Base-by-base conservation (phyloP, 2,329 filamentous ascomycete species). In the Aspergillus sp. region DNA sequence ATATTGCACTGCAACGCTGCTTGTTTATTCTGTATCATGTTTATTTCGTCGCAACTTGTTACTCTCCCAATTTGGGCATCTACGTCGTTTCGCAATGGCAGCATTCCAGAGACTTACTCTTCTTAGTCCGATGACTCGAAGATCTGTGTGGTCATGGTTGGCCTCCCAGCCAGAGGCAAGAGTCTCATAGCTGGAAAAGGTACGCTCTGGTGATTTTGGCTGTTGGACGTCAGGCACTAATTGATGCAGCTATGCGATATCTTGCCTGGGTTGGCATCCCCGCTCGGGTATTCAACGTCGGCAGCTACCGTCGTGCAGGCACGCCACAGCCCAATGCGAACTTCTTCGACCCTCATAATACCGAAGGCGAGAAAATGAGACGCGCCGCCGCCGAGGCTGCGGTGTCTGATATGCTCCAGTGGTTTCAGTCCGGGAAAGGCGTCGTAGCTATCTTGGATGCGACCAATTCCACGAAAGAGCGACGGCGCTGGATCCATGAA, bases 91-190 rank as follows among this genome's bases (percentile, higher is more conserved):
- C 41, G 19, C 19, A 23, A 44, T 44, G 19, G 41, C 41, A 23
- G 13, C 41, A 44, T 19, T 23, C 19, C 41, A 44, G 41, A 44
- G 30, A 57, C 64, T 64, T 25, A 66, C 59, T 42, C 42, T 30
- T 8, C 23, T 30, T 85, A 96, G 91, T 91, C 90, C 70, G 94
- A 98, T 82, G 92, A 97, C 78, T 94, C 91, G 62, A 91, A 91
- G 77, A 96, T 99, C 81, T 98, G 94, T 78, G 93, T 99, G 66
- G 92, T 99, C 71, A 98, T 99, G 95, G 95, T 99, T 62, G 95
- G 95, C 67, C 84, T 99, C 74, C 95, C 95, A 58, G 95, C 95
- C 63, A 85, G 95, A 69, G 95, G 95, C 73, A 99, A 99, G 85
- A 96, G 92, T 81, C 87, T 96, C 77, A 98, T 99, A 75, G 94